Conservation (phyloP, 1,284 basidiomycete species). For the Malassezia caprae region DNA sequence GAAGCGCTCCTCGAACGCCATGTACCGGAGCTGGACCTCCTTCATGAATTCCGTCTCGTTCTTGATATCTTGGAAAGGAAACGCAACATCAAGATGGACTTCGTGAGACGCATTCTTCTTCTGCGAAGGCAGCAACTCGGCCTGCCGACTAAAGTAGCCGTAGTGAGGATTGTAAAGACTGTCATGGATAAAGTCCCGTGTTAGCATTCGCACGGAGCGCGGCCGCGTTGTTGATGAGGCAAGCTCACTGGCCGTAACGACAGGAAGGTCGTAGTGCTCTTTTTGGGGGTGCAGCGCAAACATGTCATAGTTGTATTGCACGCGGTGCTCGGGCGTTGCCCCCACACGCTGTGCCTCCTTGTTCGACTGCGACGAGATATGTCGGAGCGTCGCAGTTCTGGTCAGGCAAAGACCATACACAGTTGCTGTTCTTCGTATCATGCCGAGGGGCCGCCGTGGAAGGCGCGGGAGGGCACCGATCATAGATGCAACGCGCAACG, state of each 20-base stretch:
- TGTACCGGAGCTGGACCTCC: slow-evolving; percentile 59
- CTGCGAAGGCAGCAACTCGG: slow-evolving; percentile 34
- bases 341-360: background rate
- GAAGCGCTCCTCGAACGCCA: slow-evolving; percentile 28
- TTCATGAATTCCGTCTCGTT: slow-evolving; percentile 70
- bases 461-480: background rate
- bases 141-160: slow-evolving; percentile 66
- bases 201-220: slow-evolving; percentile 77
- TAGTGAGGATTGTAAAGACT: slow-evolving; percentile 92
- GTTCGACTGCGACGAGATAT: background rate
- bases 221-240: slow-evolving; percentile 51
- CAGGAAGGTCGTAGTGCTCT: slow-evolving; percentile 31
- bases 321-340: slow-evolving; percentile 21
- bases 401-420: background rate
- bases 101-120: background rate
- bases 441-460: background rate
- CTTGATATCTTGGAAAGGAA: slow-evolving; percentile 63
- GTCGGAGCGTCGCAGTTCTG: background rate
- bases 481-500: background rate
- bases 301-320: slow-evolving; percentile 46
- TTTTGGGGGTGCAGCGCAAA: slow-evolving; percentile 32
- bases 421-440: background rate
- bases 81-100: slow-evolving; percentile 42
- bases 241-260: slow-evolving; percentile 29
- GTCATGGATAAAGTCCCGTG: slow-evolving; percentile 93